Base-by-base conservation (phyloP, 306 rosid genomes). In the Calophaca sinica region DNA sequence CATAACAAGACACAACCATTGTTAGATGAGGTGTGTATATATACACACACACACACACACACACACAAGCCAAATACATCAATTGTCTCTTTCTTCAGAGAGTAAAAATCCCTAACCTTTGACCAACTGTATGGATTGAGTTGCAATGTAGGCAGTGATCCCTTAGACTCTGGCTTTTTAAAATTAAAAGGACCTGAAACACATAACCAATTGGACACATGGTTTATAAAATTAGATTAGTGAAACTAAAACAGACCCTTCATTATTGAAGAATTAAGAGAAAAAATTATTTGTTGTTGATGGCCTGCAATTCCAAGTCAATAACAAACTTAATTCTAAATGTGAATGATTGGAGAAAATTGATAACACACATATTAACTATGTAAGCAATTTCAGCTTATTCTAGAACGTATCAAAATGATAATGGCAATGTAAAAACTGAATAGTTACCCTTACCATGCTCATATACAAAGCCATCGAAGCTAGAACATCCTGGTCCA, bases 401-500 rank as follows among this genome's bases (percentile, higher is more conserved):
- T 20, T 20, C 26, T 20, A 20, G 26, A 20, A 20, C 1, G 26
- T 20, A 20, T 20, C 26, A 20, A 20, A 20, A 20, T 20, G 26
- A 20, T 20, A 20, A 20, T 20, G 26, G 26, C 26, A 20, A 20
- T 20, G 26, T 20, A 20, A 20, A 20, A 20, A 20, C 26, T 20
- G 26, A 20, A 20, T 20, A 20, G 26, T 20, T 20, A 39, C 60
- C 6, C 41, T 66, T 85, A 94, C 98, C 98, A 38, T 94, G 96
- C 74, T 94, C 98, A 11, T 88, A 94, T 31, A 94, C 58, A 62
- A 91, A 94, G 53, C 94, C 98, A 85, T 94, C 97, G 14, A 94
- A 80, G 75, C 98, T 91, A 73, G 98, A 94, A 69, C 98, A 94
- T 9, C 90, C 98, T 0, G 98, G 98, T 15, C 98, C 98, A 11